A percentile compares a stretch with the other conserved stretches of the same genome.
Evolutionary conservation across 2,329 filamentous ascomycete genomes (phyloP).

Genomic region (Ascochyta viciae-villosae): DNA sequence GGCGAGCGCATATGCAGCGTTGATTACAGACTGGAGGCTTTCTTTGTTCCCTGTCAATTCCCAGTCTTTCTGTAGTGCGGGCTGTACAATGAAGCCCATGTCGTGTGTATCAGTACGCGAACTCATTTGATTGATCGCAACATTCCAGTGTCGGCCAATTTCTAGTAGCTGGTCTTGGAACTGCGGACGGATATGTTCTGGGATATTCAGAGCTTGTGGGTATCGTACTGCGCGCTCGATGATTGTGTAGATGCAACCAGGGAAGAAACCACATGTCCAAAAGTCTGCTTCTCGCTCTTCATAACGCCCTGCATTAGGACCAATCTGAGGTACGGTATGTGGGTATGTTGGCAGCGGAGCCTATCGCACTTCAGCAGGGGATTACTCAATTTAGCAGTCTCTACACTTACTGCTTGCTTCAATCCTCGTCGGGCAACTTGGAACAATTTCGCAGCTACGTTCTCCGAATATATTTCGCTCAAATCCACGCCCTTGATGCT

Average conservation of each 20-base stretch:
- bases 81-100: conserved; percentile 62
- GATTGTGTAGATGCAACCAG: conserved; percentile 44
- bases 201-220: conserved; percentile 33
- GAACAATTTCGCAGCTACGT: conserved; percentile 39
- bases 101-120: conserved; percentile 60
- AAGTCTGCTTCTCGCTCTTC: conserved; percentile 47
- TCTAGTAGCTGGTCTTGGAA: conserved; percentile 35
- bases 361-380: conserved; percentile 8
- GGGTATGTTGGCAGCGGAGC: conserved; percentile 41
- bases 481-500: conserved; percentile 39
- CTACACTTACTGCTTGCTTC: conserved; percentile 26
- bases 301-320: conserved; percentile 33
- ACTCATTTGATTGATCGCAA: conserved; percentile 44
- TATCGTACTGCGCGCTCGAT: conserved; percentile 42
- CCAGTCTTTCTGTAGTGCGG: conserved; percentile 57
- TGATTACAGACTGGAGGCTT: conserved; percentile 52
- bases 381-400: no score
- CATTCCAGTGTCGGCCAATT: conserved; percentile 40
- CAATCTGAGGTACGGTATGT: conserved; percentile 43
- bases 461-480: conserved; percentile 39
- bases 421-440: conserved; percentile 43
- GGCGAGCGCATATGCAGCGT: conserved; percentile 55
- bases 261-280: conserved; percentile 49
- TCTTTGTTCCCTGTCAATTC: conserved; percentile 52
- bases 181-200: conserved; percentile 22